Percentiles rank a stretch among this genome's conserved stretches.
phyloP scores from a whole-genome alignment of 108 stramenopile genomes.

The Cyclotella sp. region DNA sequence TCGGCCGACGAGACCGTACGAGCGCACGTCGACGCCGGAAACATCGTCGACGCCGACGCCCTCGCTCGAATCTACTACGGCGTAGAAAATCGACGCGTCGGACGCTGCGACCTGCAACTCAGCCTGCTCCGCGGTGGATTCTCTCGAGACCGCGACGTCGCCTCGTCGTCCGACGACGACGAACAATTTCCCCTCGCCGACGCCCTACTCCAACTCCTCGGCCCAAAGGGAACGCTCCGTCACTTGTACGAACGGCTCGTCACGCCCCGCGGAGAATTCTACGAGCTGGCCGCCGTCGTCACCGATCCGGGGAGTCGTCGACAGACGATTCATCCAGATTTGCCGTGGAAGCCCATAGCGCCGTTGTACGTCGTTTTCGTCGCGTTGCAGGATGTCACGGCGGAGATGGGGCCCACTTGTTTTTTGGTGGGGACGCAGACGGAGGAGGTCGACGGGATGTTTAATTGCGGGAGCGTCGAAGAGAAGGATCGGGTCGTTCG shows the following conservation, averaged over 20 bases:
- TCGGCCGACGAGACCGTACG: constrained; percentile 21
- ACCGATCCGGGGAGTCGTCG: constrained; percentile 55
- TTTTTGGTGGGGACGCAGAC: constrained; percentile 58
- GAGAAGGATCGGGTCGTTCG: constrained; percentile 37
- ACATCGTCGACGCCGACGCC: constrained; percentile 17
- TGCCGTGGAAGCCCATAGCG: constrained; percentile 47
- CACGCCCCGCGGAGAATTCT: constrained; percentile 56
- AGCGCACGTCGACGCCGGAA: no score
- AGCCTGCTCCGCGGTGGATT: constrained; percentile 46
- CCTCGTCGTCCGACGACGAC: not conserved
- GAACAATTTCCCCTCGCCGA: constrained; percentile 18
- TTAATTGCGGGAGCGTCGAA: constrained; percentile 21
- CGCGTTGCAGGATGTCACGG: constrained; percentile 66
- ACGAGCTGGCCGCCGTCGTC: constrained; percentile 64
- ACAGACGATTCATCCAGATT: constrained; percentile 67
- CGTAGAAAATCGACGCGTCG: constrained; percentile 50
- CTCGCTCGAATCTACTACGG: constrained; percentile 43
- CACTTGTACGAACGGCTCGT: constrained; percentile 59
- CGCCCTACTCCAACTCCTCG: constrained; percentile 46
- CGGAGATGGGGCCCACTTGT: constrained; percentile 66
- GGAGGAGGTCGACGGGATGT: constrained; percentile 16
- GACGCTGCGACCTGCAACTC: constrained; percentile 57
- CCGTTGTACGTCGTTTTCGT: constrained; percentile 66
- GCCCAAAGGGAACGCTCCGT: constrained; percentile 47
- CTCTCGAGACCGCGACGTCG: not conserved